Evolutionary conservation across 2,329 filamentous ascomycete genomes (phyloP), one percentile per base, ranked within the genome.

Genomic region (Elsinoe fawcettii): DNA sequence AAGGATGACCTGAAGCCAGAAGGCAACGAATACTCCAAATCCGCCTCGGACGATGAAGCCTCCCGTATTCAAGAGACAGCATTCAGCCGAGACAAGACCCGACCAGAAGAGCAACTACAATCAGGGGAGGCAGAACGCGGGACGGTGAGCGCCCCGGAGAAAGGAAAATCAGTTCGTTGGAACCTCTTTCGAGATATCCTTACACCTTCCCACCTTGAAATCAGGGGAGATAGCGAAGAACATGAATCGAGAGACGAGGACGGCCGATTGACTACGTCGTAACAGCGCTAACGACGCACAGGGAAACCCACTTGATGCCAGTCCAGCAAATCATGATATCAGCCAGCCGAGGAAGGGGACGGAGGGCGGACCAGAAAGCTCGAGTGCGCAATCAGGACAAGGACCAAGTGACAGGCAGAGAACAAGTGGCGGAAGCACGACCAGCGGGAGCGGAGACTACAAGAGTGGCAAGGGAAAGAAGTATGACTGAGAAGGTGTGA

Each of bases 61-160:
- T 76, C 79, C 0, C 74, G 77, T 27, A 74, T 80, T 58, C 68
- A 74, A 2, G 76, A 84, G 41, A 79, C 84, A 0, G 85, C 90
- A 1, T 95, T 88, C 70, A 79, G 89, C 67, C 82, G 84, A 0
- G 71, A 76, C 57, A 81, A 81, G 68, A 91, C 87, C 23, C 73
- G 77, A 18, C 89, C 89, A 0, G 84, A 90, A 66, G 66, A 71
- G 20, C 80, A 83, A 71, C 79, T 74, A 63, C 67, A 60, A 14
- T 67, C 63, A 4, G 72, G 71, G 1, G 70, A 67, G 47, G 55
- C 63, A 20, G 73, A 74, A 62, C 64, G 64, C 20, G 67, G 63
- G 54, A 51, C 49, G 55, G 59, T 62, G 47, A 59, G 61, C 23
- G 46, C 36, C 12, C 39, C 53, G 12, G 12, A 30, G 3, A 2